Percentiles rank a stretch among this genome's conserved stretches.
phyloP scores from a whole-genome alignment of 2,329 filamentous ascomycete species.

The Colletotrichum sp. region DNA sequence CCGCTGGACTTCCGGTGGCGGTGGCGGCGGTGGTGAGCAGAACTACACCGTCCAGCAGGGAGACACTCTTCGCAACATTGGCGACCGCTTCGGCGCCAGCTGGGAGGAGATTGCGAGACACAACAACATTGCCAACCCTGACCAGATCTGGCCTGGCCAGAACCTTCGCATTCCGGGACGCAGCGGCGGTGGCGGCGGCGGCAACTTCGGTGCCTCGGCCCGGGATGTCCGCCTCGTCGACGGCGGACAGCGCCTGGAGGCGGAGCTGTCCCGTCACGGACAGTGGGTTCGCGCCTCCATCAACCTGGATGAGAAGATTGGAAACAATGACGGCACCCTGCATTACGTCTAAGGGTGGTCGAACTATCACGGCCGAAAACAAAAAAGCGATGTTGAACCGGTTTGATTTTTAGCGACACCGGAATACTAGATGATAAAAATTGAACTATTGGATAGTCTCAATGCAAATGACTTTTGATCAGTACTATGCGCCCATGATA shows the following conservation, averaged over 20 bases:
- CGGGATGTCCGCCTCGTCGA: constrained; percentile 40
- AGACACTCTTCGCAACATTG: constrained; percentile 46
- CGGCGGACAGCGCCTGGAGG: constrained; percentile 38
- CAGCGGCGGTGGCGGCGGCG: constrained; percentile 23
- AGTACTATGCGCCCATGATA: neutral
- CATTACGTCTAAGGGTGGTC: neutral
- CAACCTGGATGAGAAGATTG: constrained; percentile 38
- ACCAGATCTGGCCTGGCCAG: constrained; percentile 48
- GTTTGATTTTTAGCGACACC: neutral
- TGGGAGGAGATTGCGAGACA: constrained; percentile 44
- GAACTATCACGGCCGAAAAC: neutral
- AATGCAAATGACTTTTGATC: neutral
- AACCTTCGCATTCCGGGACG: constrained; percentile 37
- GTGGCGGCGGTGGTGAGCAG: constrained; percentile 23
- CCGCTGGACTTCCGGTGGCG: constrained; percentile 34
- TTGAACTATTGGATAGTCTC: neutral
- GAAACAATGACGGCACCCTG: constrained; percentile 33
- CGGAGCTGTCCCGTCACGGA: constrained; percentile 33
- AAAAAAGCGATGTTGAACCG: neutral
- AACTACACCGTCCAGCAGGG: constrained; percentile 43
- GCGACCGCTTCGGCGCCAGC: constrained; percentile 31
- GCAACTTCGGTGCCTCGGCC: constrained; percentile 39
- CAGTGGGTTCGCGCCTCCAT: constrained; percentile 35
- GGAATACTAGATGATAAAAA: neutral
- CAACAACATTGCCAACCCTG: constrained; percentile 45